These are phyloP conservation scores for Mitragyna speciosa DNA, from an alignment of 257 asterid species.

Conservation along the genomic window DNA sequence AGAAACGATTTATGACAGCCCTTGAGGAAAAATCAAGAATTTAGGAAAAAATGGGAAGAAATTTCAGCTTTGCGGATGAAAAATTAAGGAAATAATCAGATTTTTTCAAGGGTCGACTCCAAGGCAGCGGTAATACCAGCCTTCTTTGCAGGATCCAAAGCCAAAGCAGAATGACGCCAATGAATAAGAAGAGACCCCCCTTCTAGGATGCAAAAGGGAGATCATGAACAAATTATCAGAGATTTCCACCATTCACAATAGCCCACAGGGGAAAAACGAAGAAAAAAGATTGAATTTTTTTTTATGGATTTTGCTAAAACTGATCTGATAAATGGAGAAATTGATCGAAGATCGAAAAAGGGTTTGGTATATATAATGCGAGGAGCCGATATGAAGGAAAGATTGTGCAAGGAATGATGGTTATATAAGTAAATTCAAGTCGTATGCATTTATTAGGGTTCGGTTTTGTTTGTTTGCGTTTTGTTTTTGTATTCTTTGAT, in stretches of 20 bases:
- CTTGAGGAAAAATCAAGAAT: not conserved
- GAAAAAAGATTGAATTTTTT: not conserved
- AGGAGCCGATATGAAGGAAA: not conserved
- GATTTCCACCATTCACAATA: conserved; percentile 42
- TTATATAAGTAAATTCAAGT: not conserved
- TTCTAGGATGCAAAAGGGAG: conserved; percentile 60
- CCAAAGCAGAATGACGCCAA: conserved; percentile 40
- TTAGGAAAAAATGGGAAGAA: not conserved
- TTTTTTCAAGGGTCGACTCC: conserved; percentile 72
- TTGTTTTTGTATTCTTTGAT: not conserved
- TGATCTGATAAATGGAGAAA: not conserved
- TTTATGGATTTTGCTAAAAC: not conserved
- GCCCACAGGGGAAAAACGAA: not conserved
- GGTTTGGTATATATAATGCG: not conserved
- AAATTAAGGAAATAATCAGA: conserved; percentile 5
- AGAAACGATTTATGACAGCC: not conserved
- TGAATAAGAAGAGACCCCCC: conserved; percentile 65
- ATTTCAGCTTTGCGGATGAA: not conserved
- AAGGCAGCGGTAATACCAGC: conserved; percentile 97
- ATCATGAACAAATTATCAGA: conserved; percentile 45
- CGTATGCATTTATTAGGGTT: not conserved
- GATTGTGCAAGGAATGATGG: not conserved
- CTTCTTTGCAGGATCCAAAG: conserved; percentile 83
- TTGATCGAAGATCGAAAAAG: not conserved
- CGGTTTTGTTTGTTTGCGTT: conserved; percentile 2